These are phyloP conservation scores for Mortierella antarctica DNA, from an alignment of 192 early-diverging fungal species.

Conservation along the genomic window DNA sequence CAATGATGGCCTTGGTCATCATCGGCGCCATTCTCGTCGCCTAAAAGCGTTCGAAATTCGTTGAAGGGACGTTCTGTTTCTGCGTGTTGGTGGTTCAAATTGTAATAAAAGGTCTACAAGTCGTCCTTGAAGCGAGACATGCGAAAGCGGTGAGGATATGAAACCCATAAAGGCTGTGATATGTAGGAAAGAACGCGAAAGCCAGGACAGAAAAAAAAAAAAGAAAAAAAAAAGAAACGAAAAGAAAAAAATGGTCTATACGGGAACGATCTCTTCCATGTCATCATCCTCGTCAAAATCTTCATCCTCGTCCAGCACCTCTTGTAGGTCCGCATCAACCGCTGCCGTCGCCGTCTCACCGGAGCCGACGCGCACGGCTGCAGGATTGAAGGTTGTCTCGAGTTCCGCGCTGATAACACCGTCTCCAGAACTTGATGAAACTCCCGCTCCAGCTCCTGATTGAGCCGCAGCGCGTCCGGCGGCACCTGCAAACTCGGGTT, in stretches of 20 bases:
- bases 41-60: too few relatives aligned
- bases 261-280: conserved; percentile 22
- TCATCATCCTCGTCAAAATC: conserved; percentile 52
- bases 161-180: too few relatives aligned
- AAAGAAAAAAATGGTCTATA: neutral
- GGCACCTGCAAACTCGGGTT: conserved; percentile 79
- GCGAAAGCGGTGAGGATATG: too few relatives aligned
- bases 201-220: conserved; percentile 5
- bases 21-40: too few relatives aligned
- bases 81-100: too few relatives aligned
- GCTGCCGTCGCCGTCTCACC: conserved; percentile 36
- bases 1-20: too few relatives aligned
- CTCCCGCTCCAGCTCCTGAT: neutral
- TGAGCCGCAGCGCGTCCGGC: conserved; percentile 44
- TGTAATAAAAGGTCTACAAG: too few relatives aligned
- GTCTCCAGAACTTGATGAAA: neutral
- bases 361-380: conserved; percentile 36
- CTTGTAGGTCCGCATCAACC: conserved; percentile 24
- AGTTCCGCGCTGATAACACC: conserved; percentile 17
- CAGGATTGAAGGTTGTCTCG: conserved; percentile 48
- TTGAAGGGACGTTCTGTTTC: too few relatives aligned
- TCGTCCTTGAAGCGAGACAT: too few relatives aligned
- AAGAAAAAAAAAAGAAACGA: conserved; percentile 9
- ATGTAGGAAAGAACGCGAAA: conserved; percentile 4
- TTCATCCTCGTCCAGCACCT: conserved; percentile 55